A percentile compares a stretch with the other conserved stretches of the same genome.
These are phyloP conservation scores for Penicillium sclerotiorum DNA, from an alignment of 2,329 filamentous ascomycete genomes.

Conservation along the genomic window DNA sequence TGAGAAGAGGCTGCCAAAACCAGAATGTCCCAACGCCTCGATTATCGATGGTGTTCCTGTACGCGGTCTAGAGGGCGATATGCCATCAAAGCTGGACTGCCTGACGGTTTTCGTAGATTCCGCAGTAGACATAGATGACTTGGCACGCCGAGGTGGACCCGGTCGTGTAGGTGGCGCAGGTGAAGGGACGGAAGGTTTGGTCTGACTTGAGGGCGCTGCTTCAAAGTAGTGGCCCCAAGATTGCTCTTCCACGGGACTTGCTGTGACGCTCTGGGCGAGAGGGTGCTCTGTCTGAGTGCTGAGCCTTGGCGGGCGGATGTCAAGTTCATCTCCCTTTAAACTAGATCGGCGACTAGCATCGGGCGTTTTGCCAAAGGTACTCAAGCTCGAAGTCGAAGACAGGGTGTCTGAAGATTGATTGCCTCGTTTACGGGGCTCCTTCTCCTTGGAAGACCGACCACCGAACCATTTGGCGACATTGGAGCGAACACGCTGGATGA, in stretches of 20 bases:
- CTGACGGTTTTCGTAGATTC: conserved; percentile 51
- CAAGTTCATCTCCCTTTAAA: conserved; percentile 61
- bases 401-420: conserved; percentile 58
- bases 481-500: conserved; percentile 81
- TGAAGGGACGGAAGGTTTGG: conserved; percentile 11
- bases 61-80: conserved; percentile 24
- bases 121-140: conserved; percentile 49
- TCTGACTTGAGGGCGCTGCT: conserved; percentile 9
- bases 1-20: conserved; percentile 43
- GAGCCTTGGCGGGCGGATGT: conserved; percentile 54
- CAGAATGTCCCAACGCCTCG: conserved; percentile 35
- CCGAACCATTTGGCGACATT: conserved; percentile 69
- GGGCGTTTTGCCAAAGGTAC: conserved; percentile 57
- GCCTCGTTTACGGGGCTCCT: conserved; percentile 52
- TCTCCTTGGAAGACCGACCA: conserved; percentile 41
- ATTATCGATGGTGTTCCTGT: conserved; percentile 31
- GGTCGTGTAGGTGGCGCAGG: conserved; percentile 37
- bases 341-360: conserved; percentile 56
- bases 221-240: conserved; percentile 43
- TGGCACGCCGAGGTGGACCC: conserved; percentile 40
- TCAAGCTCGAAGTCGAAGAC: conserved; percentile 58
- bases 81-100: conserved; percentile 33
- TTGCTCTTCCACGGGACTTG: conserved; percentile 61
- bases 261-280: conserved; percentile 72
- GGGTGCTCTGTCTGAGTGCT: conserved; percentile 67